Conservation (phyloP, 1,284 basidiomycete species). For the Athelia psychrophila region DNA sequence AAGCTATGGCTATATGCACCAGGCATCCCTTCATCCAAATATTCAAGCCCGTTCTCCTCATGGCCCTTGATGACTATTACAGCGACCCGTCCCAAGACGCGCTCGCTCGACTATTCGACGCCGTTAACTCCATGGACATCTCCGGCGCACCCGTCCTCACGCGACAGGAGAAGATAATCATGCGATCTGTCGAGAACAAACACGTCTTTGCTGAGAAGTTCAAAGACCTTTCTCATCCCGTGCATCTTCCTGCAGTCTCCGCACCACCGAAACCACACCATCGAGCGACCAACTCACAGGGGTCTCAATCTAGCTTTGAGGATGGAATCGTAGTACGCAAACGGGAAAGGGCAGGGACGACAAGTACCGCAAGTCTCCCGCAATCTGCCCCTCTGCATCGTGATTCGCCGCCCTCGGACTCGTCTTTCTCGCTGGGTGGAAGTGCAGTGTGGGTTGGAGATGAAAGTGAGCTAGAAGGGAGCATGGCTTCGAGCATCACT, state of each 20-base stretch:
- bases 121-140: conserved; percentile 92
- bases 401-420: conserved; percentile 57
- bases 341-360: conserved; percentile 39
- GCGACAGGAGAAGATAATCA: conserved; percentile 82
- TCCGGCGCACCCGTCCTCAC: conserved; percentile 75
- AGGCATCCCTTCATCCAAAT: conserved; percentile 96
- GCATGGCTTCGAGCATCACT: conserved; percentile 21
- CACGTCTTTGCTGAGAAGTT: conserved; percentile 91
- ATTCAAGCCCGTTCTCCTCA: conserved; percentile 95
- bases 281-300: conserved; percentile 51
- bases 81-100: conserved; percentile 84
- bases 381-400: conserved; percentile 19
- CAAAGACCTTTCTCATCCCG: conserved; percentile 26
- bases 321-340: conserved; percentile 51
- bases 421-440: conserved; percentile 69
- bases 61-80: conserved; percentile 97
- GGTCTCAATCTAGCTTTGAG: conserved; percentile 67
- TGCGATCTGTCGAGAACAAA: conserved; percentile 87
- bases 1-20: conserved; percentile 95
- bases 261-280: conserved; percentile 31
- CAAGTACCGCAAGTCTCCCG: conserved; percentile 32
- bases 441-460: conserved; percentile 80
- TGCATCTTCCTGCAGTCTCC: conserved; percentile 7
- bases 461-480: conserved; percentile 51
- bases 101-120: conserved; percentile 85